Conservation (phyloP, 1,139 yeast genomes). For the Yamadazyma sp. region DNA sequence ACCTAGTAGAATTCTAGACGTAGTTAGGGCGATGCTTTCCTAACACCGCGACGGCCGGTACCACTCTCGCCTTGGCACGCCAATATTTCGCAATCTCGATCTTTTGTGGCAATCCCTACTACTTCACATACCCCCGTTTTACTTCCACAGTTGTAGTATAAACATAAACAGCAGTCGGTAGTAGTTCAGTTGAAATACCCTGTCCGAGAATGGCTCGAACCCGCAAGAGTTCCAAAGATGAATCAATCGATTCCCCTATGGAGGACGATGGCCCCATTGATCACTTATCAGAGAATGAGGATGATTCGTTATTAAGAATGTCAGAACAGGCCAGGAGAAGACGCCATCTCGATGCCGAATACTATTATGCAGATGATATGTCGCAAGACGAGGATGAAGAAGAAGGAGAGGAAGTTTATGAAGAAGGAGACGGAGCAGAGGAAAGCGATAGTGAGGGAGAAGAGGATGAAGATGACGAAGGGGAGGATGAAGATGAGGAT, state of each 20-base stretch:
- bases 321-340: constrained; percentile 23
- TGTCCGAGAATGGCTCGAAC: constrained; percentile 1
- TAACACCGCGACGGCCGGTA: no score
- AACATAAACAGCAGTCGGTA: no score
- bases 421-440: constrained; percentile 1
- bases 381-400: constrained; percentile 2
- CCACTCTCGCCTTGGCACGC: not conserved
- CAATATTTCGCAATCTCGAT: not conserved
- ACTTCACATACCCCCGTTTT: no score
- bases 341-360: not conserved
- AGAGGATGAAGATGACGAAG: not conserved
- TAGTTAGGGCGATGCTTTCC: no score
- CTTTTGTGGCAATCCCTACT: constrained; percentile 1
- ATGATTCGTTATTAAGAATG: constrained; percentile 22
- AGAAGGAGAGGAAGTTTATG: not conserved
- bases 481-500: not conserved
- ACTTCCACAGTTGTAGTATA: no score
- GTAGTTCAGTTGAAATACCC: no score
- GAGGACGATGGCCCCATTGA: constrained; percentile 7
- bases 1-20: no score
- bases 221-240: constrained; percentile 1
- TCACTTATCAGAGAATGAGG: constrained; percentile 19
- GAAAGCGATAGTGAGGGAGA: not conserved
- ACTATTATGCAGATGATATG: constrained; percentile 1
- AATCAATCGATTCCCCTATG: not conserved